A percentile compares a stretch with the other conserved stretches of the same genome.
phyloP scores from a whole-genome alignment of 192 early-diverging fungal genomes.

The Funneliformis geosporum region DNA sequence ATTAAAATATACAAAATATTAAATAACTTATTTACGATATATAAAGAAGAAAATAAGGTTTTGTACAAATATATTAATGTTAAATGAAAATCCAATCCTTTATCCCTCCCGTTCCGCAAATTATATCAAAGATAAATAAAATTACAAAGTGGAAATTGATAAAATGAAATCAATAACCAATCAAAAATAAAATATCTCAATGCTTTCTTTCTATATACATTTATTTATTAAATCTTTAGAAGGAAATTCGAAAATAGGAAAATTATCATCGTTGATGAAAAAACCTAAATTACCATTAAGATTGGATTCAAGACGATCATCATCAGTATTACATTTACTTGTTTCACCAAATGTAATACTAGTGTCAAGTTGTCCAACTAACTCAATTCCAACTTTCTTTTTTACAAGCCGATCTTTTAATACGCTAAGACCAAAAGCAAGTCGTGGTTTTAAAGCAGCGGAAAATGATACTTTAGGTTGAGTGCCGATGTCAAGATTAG shows the following conservation, averaged over 20 bases:
- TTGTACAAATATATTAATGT: no score
- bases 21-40: no score
- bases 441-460: slow-evolving; percentile 5
- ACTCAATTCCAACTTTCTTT: neutral
- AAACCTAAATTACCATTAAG: slow-evolving; percentile 13
- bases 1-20: no score
- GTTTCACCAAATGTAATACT: neutral
- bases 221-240: neutral
- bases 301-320: neutral
- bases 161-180: no score
- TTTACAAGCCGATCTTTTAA: neutral
- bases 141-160: no score
- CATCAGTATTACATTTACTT: no score
- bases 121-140: no score
- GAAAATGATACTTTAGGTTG: neutral
- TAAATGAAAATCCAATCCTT: no score
- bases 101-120: no score
- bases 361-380: neutral
- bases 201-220: no score
- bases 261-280: neutral
- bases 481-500: neutral
- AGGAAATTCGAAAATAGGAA: slow-evolving; percentile 7
- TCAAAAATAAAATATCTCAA: no score
- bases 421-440: neutral
- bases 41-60: no score